Base-by-base conservation (phyloP, 2,329 filamentous ascomycete species). In the Tolypocladium paradoxum region DNA sequence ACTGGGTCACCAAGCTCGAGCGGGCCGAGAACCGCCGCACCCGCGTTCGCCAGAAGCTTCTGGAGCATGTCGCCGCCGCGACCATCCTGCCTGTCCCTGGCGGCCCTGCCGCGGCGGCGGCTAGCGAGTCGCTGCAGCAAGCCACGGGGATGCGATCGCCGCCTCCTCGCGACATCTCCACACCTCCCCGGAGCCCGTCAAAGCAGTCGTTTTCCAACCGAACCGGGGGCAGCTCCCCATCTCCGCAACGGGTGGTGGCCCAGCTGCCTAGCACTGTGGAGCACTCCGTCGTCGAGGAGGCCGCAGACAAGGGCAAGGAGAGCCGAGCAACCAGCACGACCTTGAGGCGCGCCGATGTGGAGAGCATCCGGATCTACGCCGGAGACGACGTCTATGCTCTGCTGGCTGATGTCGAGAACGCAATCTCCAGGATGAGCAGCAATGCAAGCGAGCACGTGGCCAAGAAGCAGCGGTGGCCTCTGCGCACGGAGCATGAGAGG, bases 1-100 rank as follows among this genome's bases (percentile, higher is more conserved):
- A 90, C 64, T 91, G 88, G 84, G 82, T 88, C 49, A 76, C 72
- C 60, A 91, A 91, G 70, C 78, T 91, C n/a, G 88, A 91, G 63
- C 79, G 85, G 57, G 85, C 87, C 11, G 88, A 92, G 67, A 89
- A 90, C 64, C 77, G 88, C 62, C 82, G 87, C 40, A 84, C 83
- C 18, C 78, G 85, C 7, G 82, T 92, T 46, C 80, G 87, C 37
- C 87, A 91, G 65, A 92, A 90, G 74, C 74, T 92, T 14, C 77
- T 92, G 4, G 87, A 92, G 68, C 88, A 92, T 63, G 83, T 91
- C 51, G 87, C 88, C 48, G 88, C 86, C 18, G 85, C 87, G 2
- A 72, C 81, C 50, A 80, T 79, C 7, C 72, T 86, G 14, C 66
- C 71, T 34, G 49, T 64, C 16, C 60, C 64, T 12, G 56, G 60